Base-by-base conservation (phyloP, 1,284 basidiomycete species). In the Leccinum subrobustum region DNA sequence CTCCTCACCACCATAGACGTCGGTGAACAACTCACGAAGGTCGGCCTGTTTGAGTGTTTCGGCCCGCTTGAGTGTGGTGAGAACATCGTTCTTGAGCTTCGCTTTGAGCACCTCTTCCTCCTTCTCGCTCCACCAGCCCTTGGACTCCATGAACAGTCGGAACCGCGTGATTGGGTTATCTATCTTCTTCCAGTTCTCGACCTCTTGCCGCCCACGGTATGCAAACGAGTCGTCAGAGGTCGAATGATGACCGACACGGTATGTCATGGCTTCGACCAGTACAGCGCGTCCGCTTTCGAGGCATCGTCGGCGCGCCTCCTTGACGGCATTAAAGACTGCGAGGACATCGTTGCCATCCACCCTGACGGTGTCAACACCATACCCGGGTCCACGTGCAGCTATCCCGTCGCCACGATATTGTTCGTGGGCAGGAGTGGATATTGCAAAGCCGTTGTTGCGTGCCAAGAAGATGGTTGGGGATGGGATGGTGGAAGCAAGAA, bases 291-390 rank as follows among this genome's bases (percentile, higher is more conserved):
- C 88, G 59, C 89, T 85, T 64, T 89, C 85, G 14, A 96, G 79
- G 63, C 93, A 95, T 52, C 89, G 79, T 59, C 80, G 77, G 54
- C 93, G 80, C 6, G 92, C 96, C 69, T 95, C 93, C 54, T 83
- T 82, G 12, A 93, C 87, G 3, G 92, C 93, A n/a, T 80, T 79
- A 20, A 93, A 80, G 2, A 98, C 94, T 1, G 95, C 95, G 2
- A 98, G 80, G 7, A 95, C 81, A 72, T 98, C 95, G 73, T 98
- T 98, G 14, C 96, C 96, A 69, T 98, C 95, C 2, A 98, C 95
- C 52, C 94, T 83, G 60, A 96, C 81, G 0, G 94, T 94, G 67
- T 94, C 91, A 39, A 97, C 85, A 12, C 95, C 95, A 71, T 97
- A 98, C n/a, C 91, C 95, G 0, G 95, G 92, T 0, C 95, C 95